Conservation (phyloP, 2,329 filamentous ascomycete genomes). For the Fusarium cyanostomum region DNA sequence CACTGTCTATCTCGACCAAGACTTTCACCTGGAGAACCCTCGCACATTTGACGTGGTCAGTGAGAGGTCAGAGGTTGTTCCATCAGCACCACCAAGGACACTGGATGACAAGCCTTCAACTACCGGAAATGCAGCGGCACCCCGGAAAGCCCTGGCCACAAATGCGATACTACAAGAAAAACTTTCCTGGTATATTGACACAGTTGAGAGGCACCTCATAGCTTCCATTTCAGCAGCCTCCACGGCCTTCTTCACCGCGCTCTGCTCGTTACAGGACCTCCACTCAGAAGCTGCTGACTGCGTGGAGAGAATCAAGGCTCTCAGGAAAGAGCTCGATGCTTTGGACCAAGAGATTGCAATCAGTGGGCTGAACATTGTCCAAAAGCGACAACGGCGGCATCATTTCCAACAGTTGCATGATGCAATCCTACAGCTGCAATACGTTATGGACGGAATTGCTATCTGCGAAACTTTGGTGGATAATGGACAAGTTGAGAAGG, state of each 20-base stretch:
- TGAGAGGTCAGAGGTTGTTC: slow-evolving; percentile 90
- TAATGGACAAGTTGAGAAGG: slow-evolving; percentile 79
- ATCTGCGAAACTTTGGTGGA: slow-evolving; percentile 84
- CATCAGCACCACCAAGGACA: too few species aligned
- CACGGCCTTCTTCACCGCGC: slow-evolving; percentile 91
- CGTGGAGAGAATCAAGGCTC: slow-evolving; percentile 80
- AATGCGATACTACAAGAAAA: slow-evolving; percentile 99
- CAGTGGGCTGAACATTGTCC: slow-evolving; percentile 83
- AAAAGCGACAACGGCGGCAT: slow-evolving; percentile 80
- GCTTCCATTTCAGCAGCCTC: slow-evolving; percentile 95
- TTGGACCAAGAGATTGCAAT: slow-evolving; percentile 88
- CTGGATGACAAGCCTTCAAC: too few species aligned
- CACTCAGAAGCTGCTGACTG: slow-evolving; percentile 92
- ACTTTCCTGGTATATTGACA: slow-evolving; percentile 99
- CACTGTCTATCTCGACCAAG: slow-evolving; percentile 89
- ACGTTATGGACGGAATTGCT: slow-evolving; percentile 77
- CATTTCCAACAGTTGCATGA: slow-evolving; percentile 84
- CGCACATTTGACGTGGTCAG: slow-evolving; percentile 96
- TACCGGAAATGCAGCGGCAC: too few species aligned
- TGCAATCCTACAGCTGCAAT: slow-evolving; percentile 82
- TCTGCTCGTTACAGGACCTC: slow-evolving; percentile 88
- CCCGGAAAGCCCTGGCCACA: slow-evolving; percentile 87
- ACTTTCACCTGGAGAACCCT: slow-evolving; percentile 94
- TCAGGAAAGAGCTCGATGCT: slow-evolving; percentile 80
- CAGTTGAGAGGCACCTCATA: slow-evolving; percentile 96